Evolutionary conservation across 2,329 filamentous ascomycete species (phyloP), one percentile per base, ranked within the genome.

Genomic region (Tolypocladium sp.): DNA sequence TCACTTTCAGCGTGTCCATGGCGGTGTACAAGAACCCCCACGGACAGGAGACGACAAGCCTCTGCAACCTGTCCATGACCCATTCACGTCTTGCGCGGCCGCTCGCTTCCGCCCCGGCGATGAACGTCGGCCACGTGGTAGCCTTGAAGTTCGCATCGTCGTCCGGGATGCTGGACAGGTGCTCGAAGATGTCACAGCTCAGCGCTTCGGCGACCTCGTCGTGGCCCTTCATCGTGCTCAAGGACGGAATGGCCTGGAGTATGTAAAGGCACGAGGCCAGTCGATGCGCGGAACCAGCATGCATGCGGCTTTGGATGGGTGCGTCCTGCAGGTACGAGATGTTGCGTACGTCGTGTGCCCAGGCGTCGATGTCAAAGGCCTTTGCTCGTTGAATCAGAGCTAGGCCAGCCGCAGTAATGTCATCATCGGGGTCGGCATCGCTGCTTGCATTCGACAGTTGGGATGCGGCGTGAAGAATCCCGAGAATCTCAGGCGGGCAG

Each of bases 61-160:
- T 69, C 42, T 71, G 70, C 30, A 81, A 67, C 25, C 79, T 75
- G 30, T 78, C 69, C 66, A 79, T 74, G 53, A 80, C 77, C 80
- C 79, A 83, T 3, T 71, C 71, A 40, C 79, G 74, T 61, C 74
- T 73, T 30, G 66, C 68, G 0, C 67, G 68, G 7, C 78, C 73
- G 51, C 73, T 74, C 0, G 78, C 77, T 58, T 82, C 80, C 0
- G 81, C 81, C 1, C 81, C 82, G 7, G 78, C 79, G 7, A 85
- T 74, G 58, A 85, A 85, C 0, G 81, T 77, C 0, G 82, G 80
- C 81, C 81, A 85, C 1, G 78, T 76, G 4, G 80, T 82, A 0
- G 79, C 81, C 63, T 84, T 85, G 70, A 83, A 78, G 25, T 83
- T 76, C 1, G 75, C 73, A 53, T 84, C 79, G 2, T 77, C 72